Base-by-base conservation (phyloP, 768 basidiomycete genomes). In the Cytidiella melzeri region DNA sequence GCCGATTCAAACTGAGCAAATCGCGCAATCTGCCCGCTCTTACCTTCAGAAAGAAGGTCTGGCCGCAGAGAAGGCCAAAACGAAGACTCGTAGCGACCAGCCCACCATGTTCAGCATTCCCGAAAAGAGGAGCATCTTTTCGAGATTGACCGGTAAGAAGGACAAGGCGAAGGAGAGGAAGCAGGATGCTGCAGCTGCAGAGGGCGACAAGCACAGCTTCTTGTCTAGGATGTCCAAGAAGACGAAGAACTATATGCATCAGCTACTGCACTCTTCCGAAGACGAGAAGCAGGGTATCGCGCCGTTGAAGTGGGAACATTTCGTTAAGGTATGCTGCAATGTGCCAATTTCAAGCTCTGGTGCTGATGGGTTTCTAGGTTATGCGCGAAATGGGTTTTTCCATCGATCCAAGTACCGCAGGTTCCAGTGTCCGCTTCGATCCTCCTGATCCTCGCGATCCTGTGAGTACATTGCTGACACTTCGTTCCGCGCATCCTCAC, bases 371-470 rank as follows among this genome's bases (percentile, higher is more conserved):
- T 27, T 39, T 7, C 1, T 56, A 89, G 87, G 66, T 87, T 30
- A 87, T 91, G 87, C 67, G 71, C 30, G 84, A 84, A 41, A 81
- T 91, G 78, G 87, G 87, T 28, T 91, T 91, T 64, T 66, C 67
- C 2, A 83, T 81, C 55, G 80, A 82, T 59, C 83, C 83, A 4
- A 80, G 79, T 51, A 87, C 86, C 2, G 86, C 87, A 18, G 88
- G 88, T 2, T 89, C 87, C 9, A 86, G 85, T 62, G 88, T 91
- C 28, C 76, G 87, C 30, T 91, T 91, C 59, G 81, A 87, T 63
- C 87, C 87, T 42, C 88, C 85, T 15, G 69, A 81, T 56, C 59
- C 63, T 38, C 63, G 57, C 37, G 76, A 77, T 57, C 68, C 60
- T 52, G 77, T 77, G 53, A 63, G 73, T 62, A 13, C n/a, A 5